phyloP scores from a whole-genome alignment of 768 basidiomycete genomes.

The Lentinula boryana region DNA sequence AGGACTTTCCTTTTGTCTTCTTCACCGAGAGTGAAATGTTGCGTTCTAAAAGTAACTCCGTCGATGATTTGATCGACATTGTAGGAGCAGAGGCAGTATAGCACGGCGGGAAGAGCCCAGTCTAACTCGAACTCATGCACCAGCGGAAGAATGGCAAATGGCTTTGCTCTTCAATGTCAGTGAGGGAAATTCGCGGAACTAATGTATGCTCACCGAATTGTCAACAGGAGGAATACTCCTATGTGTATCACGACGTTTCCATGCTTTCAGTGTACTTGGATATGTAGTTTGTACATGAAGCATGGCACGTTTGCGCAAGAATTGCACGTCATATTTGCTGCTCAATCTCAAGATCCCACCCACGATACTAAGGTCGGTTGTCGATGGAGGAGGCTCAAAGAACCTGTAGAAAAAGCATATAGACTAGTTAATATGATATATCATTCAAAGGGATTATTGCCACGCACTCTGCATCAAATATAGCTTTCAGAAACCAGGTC shows the following conservation, averaged over 20 bases:
- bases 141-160: slow-evolving; percentile 29
- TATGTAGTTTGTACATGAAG: slow-evolving; percentile 28
- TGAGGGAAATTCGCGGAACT: background rate
- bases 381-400: slow-evolving; percentile 27
- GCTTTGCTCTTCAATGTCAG: slow-evolving; percentile 3
- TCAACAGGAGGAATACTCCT: slow-evolving; percentile 32
- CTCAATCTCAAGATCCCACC: slow-evolving; percentile 30
- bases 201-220: slow-evolving; percentile 16
- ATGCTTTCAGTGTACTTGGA: slow-evolving; percentile 26
- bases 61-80: slow-evolving; percentile 31
- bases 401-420: slow-evolving; percentile 15
- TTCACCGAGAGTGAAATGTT: slow-evolving; percentile 15
- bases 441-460: background rate
- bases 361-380: slow-evolving; percentile 23
- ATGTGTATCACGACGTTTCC: slow-evolving; percentile 24
- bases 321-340: slow-evolving; percentile 32
- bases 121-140: slow-evolving; percentile 27
- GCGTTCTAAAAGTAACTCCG: slow-evolving; percentile 21
- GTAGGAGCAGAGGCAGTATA: slow-evolving; percentile 31
- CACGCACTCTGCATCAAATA: slow-evolving; percentile 15
- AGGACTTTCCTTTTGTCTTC: slow-evolving; percentile 22
- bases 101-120: slow-evolving; percentile 28
- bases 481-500: slow-evolving; percentile 25
- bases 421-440: background rate
- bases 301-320: slow-evolving; percentile 26